Conservation (phyloP, 2,329 filamentous ascomycete species). For the Madurella mycetomatis region DNA sequence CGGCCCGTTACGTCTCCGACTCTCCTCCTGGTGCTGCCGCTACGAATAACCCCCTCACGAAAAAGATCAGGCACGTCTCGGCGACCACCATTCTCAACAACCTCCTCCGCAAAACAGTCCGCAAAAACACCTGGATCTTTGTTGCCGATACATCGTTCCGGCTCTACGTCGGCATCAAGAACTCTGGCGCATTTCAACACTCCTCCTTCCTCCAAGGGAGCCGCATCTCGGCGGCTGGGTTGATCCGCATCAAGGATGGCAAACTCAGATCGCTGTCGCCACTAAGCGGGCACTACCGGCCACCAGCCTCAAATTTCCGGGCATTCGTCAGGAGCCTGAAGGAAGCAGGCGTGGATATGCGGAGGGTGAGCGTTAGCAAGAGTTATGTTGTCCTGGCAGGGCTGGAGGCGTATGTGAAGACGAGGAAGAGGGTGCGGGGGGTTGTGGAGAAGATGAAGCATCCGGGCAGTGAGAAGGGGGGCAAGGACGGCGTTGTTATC, state of each 20-base stretch:
- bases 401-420: constrained; percentile 64
- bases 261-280: constrained; percentile 69
- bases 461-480: constrained; percentile 5
- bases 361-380: constrained; percentile 70
- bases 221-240: constrained; percentile 74
- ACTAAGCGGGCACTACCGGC: constrained; percentile 76
- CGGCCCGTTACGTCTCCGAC: constrained; percentile 20
- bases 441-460: constrained; percentile 12
- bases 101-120: constrained; percentile 70
- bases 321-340: constrained; percentile 72
- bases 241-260: constrained; percentile 81
- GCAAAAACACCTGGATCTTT: constrained; percentile 91
- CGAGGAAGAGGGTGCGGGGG: constrained; percentile 18
- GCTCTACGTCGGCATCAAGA: constrained; percentile 86
- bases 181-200: constrained; percentile 84
- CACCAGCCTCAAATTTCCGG: constrained; percentile 76
- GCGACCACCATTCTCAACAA: constrained; percentile 72
- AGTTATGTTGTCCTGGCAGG: constrained; percentile 80
- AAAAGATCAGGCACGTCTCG: constrained; percentile 61
- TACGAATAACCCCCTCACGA: constrained; percentile 55
- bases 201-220: constrained; percentile 82
- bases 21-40: constrained; percentile 60
- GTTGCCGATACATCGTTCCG: constrained; percentile 81
- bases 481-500: constrained; percentile 5
- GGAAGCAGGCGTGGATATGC: constrained; percentile 73